Evolutionary conservation across 306 rosid genomes (phyloP).

Genomic region (Vachellia collinsii): DNA sequence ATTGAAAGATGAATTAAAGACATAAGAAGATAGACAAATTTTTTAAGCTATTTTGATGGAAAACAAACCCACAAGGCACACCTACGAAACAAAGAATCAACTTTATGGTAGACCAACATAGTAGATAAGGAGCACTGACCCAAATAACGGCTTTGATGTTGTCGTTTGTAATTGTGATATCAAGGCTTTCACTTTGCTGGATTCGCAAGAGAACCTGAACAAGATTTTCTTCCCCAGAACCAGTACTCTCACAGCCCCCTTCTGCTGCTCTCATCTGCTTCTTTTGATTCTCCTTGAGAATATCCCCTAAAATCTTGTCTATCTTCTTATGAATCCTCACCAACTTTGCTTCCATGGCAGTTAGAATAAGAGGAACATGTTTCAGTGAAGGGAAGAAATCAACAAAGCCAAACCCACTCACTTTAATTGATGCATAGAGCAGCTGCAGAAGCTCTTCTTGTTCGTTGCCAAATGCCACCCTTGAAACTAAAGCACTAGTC

Average conservation of each 20-base stretch:
- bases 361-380: neutral
- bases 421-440: neutral
- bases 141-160: neutral
- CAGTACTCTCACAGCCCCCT: neutral
- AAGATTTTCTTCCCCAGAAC: neutral
- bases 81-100: too few relatives aligned
- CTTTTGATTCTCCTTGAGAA: neutral
- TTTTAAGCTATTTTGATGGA: too few relatives aligned
- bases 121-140: neutral
- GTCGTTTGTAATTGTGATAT: neutral
- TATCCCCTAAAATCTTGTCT: neutral
- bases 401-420: neutral
- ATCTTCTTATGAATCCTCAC: conserved; percentile 3
- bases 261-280: neutral
- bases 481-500: neutral
- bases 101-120: too few relatives aligned
- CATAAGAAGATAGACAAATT: too few relatives aligned
- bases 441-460: neutral
- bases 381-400: neutral
- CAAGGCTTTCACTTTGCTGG: conserved; percentile 16
- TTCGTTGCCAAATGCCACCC: neutral
- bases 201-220: neutral
- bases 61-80: too few relatives aligned
- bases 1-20: too few relatives aligned
- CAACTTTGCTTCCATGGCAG: neutral